A percentile compares a stretch with the other conserved stretches of the same genome.
Evolutionary conservation across 768 basidiomycete species (phyloP).

Genomic region (Serpula lacrymans): DNA sequence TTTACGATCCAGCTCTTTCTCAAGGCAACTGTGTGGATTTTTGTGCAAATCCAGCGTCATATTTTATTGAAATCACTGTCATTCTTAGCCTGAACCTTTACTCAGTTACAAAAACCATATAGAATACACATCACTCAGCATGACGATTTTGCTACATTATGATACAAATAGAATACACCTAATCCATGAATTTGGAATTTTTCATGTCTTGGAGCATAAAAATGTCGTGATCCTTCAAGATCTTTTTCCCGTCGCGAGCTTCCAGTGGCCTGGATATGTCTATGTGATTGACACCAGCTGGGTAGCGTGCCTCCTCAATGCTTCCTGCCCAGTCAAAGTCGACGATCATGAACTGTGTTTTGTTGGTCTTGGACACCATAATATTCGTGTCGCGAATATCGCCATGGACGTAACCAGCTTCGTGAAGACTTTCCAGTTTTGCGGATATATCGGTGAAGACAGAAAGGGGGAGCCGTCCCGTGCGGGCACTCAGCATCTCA

Average conservation of each 20-base stretch:
- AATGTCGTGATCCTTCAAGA: slow-evolving; percentile 21
- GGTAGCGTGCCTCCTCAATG: slow-evolving; percentile 18
- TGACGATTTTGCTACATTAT: too few relatives aligned
- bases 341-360: slow-evolving; percentile 13
- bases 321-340: slow-evolving; percentile 29
- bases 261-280: slow-evolving; percentile 19
- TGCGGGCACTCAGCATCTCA: too few relatives aligned
- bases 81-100: too few relatives aligned
- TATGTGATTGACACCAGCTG: slow-evolving; percentile 1
- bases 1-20: too few relatives aligned
- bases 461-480: neutral
- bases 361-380: slow-evolving; percentile 17
- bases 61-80: too few relatives aligned
- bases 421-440: slow-evolving; percentile 7
- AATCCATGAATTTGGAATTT: too few relatives aligned
- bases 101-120: too few relatives aligned
- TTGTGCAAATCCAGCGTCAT: too few relatives aligned
- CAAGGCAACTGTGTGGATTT: too few relatives aligned
- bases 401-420: slow-evolving; percentile 27
- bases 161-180: too few relatives aligned
- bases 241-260: slow-evolving; percentile 12
- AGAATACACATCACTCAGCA: too few relatives aligned
- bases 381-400: slow-evolving; percentile 28
- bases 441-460: neutral
- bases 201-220: too few relatives aligned